These are phyloP conservation scores for Amanita exitialis DNA, from an alignment of 768 basidiomycete genomes.

Conservation along the genomic window DNA sequence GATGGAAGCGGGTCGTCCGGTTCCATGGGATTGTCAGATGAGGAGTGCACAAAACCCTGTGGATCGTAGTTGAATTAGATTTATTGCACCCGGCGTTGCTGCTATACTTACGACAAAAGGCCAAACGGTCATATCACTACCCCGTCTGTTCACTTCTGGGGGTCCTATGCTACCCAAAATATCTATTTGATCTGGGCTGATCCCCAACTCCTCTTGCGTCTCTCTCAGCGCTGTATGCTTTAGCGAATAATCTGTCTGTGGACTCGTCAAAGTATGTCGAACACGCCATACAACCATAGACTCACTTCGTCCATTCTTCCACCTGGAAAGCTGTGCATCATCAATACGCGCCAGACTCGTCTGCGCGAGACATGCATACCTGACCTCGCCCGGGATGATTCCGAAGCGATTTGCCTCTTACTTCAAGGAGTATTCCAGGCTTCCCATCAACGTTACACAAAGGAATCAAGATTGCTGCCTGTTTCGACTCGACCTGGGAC, in stretches of 20 bases:
- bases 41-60: slow-evolving; percentile 20
- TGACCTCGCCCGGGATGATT: slow-evolving; percentile 78
- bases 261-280: slow-evolving; percentile 8
- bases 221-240: slow-evolving; percentile 58
- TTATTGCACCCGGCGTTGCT: background rate
- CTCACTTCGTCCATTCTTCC: slow-evolving; percentile 57
- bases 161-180: slow-evolving; percentile 59
- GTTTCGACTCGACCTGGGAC: slow-evolving; percentile 15
- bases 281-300: slow-evolving; percentile 8
- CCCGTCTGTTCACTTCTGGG: slow-evolving; percentile 41
- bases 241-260: slow-evolving; percentile 42
- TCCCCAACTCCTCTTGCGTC: slow-evolving; percentile 65
- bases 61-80: background rate
- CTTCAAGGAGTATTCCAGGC: slow-evolving; percentile 64
- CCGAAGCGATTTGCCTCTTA: slow-evolving; percentile 53
- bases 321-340: slow-evolving; percentile 54
- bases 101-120: slow-evolving; percentile 57
- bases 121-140: slow-evolving; percentile 55
- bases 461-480: slow-evolving; percentile 69
- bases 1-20: slow-evolving; percentile 45
- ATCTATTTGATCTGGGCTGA: slow-evolving; percentile 49
- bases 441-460: slow-evolving; percentile 62
- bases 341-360: background rate
- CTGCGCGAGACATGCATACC: slow-evolving; percentile 27
- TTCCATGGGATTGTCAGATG: background rate